These are phyloP conservation scores for Neurospora hispaniola DNA, from an alignment of 495 filamentous ascomycete genomes.

Conservation along the genomic window DNA sequence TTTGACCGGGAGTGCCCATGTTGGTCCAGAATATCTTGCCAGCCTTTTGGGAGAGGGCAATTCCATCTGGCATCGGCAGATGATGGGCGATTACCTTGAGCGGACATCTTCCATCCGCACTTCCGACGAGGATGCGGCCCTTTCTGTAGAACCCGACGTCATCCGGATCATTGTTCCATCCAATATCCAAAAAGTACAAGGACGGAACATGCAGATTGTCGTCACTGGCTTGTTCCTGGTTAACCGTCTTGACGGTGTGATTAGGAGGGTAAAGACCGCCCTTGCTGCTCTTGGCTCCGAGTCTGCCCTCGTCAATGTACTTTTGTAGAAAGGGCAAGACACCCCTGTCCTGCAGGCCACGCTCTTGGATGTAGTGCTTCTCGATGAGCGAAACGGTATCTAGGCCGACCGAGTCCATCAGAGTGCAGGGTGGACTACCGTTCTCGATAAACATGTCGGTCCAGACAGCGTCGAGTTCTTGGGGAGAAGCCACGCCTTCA, in stretches of 20 bases:
- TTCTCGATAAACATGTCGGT: constrained; percentile 24
- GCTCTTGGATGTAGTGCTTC: constrained; percentile 33
- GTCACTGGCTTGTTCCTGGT: constrained; percentile 4
- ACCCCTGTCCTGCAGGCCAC: constrained; percentile 23
- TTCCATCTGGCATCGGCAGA: constrained; percentile 31
- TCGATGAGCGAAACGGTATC: constrained; percentile 39
- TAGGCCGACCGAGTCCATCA: constrained; percentile 33
- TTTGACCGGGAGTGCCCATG: constrained; percentile 30
- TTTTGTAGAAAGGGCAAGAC: constrained; percentile 28
- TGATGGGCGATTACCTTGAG: constrained; percentile 10
- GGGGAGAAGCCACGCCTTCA: constrained; percentile 37
- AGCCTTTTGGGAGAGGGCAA: constrained; percentile 22
- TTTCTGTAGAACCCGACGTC: constrained; percentile 2
- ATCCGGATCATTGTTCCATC: constrained; percentile 8
- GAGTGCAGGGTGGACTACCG: constrained; percentile 9
- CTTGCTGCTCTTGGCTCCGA: constrained; percentile 21
- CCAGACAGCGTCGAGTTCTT: constrained; percentile 40
- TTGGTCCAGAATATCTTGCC: constrained; percentile 38
- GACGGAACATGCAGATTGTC: constrained; percentile 14
- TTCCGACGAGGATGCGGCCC: constrained; percentile 19
- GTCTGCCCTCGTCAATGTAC: constrained; percentile 31
- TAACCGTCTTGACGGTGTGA: constrained; percentile 11
- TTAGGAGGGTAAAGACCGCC: constrained; percentile 20
- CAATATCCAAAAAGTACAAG: constrained; percentile 17
- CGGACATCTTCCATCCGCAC: constrained; percentile 14